phyloP scores from a whole-genome alignment of 2,329 filamentous ascomycete genomes.

The Fusarium burgessii region DNA sequence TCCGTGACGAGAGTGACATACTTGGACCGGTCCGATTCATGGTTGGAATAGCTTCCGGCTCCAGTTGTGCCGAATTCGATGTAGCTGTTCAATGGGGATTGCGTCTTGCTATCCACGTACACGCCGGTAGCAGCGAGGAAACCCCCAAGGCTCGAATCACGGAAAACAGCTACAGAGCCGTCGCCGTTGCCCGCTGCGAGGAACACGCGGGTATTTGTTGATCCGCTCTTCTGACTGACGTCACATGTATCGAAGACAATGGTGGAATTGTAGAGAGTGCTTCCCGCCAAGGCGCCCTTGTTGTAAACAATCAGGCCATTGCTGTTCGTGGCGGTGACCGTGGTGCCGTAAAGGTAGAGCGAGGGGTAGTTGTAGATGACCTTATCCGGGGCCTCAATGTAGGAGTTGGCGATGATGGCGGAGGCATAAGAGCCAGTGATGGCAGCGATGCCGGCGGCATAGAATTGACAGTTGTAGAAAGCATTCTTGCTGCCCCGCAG shows the following conservation, averaged over 20 bases:
- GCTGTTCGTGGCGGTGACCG: constrained; percentile 53
- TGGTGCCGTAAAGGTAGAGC: constrained; percentile 58
- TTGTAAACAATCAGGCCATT: constrained; percentile 52
- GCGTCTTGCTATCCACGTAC: constrained; percentile 48
- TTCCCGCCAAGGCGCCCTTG: constrained; percentile 49
- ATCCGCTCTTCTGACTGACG: constrained; percentile 48
- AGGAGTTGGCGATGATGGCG: constrained; percentile 57
- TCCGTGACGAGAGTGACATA: constrained; percentile 52
- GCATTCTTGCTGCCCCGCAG: constrained; percentile 36
- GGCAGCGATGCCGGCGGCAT: constrained; percentile 51
- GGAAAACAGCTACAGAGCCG: constrained; percentile 56
- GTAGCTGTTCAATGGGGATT: constrained; percentile 51
- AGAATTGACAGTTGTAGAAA: constrained; percentile 57
- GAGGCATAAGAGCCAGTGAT: constrained; percentile 49
- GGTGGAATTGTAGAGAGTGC: constrained; percentile 53
- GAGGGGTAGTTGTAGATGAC: constrained; percentile 56
- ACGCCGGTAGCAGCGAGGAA: constrained; percentile 54
- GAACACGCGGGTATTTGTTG: constrained; percentile 55
- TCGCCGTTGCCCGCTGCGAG: constrained; percentile 56
- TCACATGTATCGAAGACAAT: constrained; percentile 56
- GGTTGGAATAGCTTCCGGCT: constrained; percentile 54
- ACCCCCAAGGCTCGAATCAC: constrained; percentile 53
- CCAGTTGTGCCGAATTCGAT: constrained; percentile 58
- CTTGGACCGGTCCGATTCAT: constrained; percentile 48
- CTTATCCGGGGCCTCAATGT: constrained; percentile 58